These are phyloP conservation scores for Colletotrichum godetiae DNA, from an alignment of 2,329 filamentous ascomycete species.

Conservation along the genomic window DNA sequence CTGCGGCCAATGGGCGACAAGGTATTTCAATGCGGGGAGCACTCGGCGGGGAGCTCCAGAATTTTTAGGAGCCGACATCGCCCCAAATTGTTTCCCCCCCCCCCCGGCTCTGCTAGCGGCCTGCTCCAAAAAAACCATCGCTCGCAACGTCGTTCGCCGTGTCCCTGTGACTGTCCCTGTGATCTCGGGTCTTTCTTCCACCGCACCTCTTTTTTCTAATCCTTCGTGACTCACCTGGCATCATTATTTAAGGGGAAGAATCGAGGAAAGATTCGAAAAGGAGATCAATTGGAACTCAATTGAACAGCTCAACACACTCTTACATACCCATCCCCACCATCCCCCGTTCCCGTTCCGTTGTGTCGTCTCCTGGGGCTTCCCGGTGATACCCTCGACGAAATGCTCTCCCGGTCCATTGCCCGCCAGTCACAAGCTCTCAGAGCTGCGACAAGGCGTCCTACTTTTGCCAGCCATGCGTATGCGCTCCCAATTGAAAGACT, in stretches of 20 bases:
- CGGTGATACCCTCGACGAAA: conserved; percentile 30
- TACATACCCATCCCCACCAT: conserved; percentile 2
- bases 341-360: not conserved
- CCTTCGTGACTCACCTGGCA: conserved; percentile 36
- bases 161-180: conserved; percentile 46
- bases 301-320: not conserved
- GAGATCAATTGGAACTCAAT: not conserved
- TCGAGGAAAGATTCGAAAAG: not conserved
- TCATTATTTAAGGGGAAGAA: conserved; percentile 7
- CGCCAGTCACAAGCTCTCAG: conserved; percentile 39
- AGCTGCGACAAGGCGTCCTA: conserved; percentile 38
- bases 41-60: conserved; percentile 41
- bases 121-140: conserved; percentile 4
- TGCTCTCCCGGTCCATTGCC: conserved; percentile 38
- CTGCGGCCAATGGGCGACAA: conserved; percentile 41
- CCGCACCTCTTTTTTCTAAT: conserved; percentile 5
- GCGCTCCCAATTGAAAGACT: conserved; percentile 2
- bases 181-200: conserved; percentile 38
- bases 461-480: conserved; percentile 38
- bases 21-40: conserved; percentile 41
- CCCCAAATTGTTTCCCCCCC: conserved; percentile 39
- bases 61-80: conserved; percentile 46
- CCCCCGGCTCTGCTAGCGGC: not conserved
- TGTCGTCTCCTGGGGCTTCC: not conserved
- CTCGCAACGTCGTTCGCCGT: conserved; percentile 28